phyloP scores from a whole-genome alignment of 2,329 filamentous ascomycete genomes.

The Cadophora luteo-olivacea region DNA sequence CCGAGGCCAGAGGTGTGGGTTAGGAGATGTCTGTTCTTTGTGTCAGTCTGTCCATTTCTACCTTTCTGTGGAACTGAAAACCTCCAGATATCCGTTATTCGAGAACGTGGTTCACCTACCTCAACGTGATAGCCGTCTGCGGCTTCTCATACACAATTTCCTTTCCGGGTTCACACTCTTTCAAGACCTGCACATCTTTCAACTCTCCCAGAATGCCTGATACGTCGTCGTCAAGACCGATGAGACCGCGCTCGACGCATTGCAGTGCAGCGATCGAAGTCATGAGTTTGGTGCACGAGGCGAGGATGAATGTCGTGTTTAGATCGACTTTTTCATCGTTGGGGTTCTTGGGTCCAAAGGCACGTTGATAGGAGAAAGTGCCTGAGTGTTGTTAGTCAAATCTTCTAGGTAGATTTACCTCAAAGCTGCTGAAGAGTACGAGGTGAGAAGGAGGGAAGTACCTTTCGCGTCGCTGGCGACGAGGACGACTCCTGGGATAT shows the following conservation, averaged over 20 bases:
- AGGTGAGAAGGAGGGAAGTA: neutral
- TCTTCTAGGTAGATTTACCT: too few species aligned
- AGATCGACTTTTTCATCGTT: slow-evolving; percentile 57
- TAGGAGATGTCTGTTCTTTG: slow-evolving; percentile 25
- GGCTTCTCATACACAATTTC: slow-evolving; percentile 29
- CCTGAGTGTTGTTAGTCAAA: slow-evolving; percentile 36
- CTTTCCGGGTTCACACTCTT: slow-evolving; percentile 31
- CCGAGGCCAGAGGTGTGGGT: slow-evolving; percentile 34
- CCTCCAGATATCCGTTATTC: too few species aligned
- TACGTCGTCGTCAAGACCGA: slow-evolving; percentile 54
- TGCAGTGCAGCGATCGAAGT: slow-evolving; percentile 60
- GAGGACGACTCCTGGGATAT: slow-evolving; percentile 30
- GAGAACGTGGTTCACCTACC: slow-evolving; percentile 24
- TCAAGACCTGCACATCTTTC: slow-evolving; percentile 34
- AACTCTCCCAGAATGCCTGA: slow-evolving; percentile 34
- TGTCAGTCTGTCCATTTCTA: too few species aligned
- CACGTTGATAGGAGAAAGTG: slow-evolving; percentile 45
- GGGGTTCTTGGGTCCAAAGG: slow-evolving; percentile 55
- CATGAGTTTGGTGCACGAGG: slow-evolving; percentile 64
- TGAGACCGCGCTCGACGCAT: slow-evolving; percentile 57
- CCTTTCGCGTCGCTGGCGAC: slow-evolving; percentile 31
- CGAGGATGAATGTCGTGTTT: slow-evolving; percentile 55
- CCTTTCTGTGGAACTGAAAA: too few species aligned
- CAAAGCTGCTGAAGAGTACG: too few species aligned
- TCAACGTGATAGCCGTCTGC: slow-evolving; percentile 33